Percentiles rank a stretch among this genome's conserved stretches.
Evolutionary conservation across 176 grass and related monocot species (phyloP).

Genomic region (Eragrostis curvula): DNA sequence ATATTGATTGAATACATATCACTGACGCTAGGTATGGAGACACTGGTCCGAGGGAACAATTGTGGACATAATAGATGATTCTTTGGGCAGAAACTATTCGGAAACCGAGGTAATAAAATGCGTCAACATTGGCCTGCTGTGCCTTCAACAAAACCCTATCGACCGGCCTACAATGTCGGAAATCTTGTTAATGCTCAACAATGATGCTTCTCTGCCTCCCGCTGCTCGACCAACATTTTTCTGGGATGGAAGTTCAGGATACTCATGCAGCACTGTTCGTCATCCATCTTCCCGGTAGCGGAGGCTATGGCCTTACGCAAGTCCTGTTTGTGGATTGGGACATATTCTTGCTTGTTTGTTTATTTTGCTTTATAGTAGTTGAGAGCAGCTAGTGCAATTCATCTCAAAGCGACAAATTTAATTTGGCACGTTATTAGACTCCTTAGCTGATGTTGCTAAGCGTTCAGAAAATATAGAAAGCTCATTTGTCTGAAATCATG

Average conservation of each 20-base stretch:
- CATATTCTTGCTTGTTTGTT: background rate
- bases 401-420: too few relatives aligned
- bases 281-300: background rate
- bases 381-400: background rate
- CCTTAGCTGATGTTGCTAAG: too few relatives aligned
- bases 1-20: background rate
- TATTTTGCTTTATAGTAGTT: background rate
- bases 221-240: conserved; percentile 23
- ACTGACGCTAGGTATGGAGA: conserved; percentile 45
- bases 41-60: conserved; percentile 50
- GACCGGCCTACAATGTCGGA: conserved; percentile 55
- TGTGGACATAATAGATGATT: conserved; percentile 39
- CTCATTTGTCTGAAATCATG: too few relatives aligned
- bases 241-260: background rate
- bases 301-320: background rate
- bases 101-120: conserved; percentile 36
- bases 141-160: conserved; percentile 48
- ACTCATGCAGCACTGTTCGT: background rate
- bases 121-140: conserved; percentile 51
- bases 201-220: conserved; percentile 16
- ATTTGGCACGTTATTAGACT: too few relatives aligned
- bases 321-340: background rate
- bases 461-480: too few relatives aligned
- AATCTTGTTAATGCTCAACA: conserved; percentile 49
- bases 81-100: conserved; percentile 23